Conservation (phyloP, 768 basidiomycete genomes). For the Lentinula sp. region DNA sequence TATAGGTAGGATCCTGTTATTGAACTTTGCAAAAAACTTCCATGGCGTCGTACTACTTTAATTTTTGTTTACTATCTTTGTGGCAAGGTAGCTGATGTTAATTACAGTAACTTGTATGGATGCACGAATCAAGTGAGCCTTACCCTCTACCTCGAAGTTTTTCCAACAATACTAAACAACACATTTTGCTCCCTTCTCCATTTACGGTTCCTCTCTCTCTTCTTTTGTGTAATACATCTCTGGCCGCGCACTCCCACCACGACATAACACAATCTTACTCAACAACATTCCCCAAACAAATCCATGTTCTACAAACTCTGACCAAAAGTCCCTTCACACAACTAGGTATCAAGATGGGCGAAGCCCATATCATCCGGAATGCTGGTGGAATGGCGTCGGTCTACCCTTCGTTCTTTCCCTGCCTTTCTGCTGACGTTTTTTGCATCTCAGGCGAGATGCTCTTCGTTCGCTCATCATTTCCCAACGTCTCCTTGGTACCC, state of each 20-base stretch:
- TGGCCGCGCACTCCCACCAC: not conserved
- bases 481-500: conserved; percentile 43
- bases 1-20: not conserved
- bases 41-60: not conserved
- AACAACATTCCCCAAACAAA: not conserved
- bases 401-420: not conserved
- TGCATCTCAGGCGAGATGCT: conserved; percentile 33
- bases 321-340: conserved; percentile 30
- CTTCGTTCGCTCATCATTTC: conserved; percentile 45
- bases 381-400: conserved; percentile 43
- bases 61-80: not conserved
- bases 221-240: not conserved
- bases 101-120: conserved; percentile 47
- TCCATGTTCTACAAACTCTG: not conserved
- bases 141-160: not conserved
- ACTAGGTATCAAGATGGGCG: conserved; percentile 43
- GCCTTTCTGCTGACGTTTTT: not conserved
- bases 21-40: not conserved
- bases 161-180: not conserved
- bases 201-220: no score
- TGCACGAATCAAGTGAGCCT: conserved; percentile 39
- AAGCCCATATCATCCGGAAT: conserved; percentile 48
- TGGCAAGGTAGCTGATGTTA: not conserved
- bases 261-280: no score
- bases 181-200: no score